Conservation (phyloP, 2,329 filamentous ascomycete genomes). For the Cordyceps javanica region DNA sequence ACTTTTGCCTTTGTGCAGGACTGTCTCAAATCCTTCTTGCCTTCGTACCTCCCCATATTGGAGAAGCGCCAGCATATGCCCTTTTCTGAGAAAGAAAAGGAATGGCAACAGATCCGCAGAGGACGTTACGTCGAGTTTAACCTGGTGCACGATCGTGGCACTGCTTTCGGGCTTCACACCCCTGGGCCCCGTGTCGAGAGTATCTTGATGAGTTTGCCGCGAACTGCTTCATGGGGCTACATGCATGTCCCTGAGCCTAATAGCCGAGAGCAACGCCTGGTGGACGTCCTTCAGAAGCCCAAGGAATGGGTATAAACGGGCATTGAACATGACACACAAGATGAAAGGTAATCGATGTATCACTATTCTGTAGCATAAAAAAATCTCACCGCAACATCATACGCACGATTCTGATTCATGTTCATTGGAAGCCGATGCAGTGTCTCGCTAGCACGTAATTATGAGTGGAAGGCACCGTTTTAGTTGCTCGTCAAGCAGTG, state of each 20-base stretch:
- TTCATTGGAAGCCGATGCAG: too few species aligned
- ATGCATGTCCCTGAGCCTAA: conserved; percentile 81
- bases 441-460: not conserved
- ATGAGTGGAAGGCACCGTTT: not conserved
- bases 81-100: conserved; percentile 78
- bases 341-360: not conserved
- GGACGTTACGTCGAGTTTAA: conserved; percentile 99
- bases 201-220: conserved; percentile 92
- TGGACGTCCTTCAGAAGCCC: conserved; percentile 63
- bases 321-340: not conserved
- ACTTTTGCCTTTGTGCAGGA: conserved; percentile 86
- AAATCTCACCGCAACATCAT: not conserved
- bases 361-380: conserved; percentile 1
- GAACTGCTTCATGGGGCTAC: conserved; percentile 92
- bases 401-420: not conserved
- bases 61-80: conserved; percentile 86
- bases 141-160: conserved; percentile 91
- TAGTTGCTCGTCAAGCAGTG: not conserved
- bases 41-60: conserved; percentile 85
- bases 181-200: conserved; percentile 90
- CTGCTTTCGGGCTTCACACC: conserved; percentile 87
- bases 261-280: conserved; percentile 70
- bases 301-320: conserved; percentile 56
- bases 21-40: conserved; percentile 79
- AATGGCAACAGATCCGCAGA: conserved; percentile 91